Conservation (phyloP, 2,329 filamentous ascomycete species). For the Pyricularia grisea region DNA sequence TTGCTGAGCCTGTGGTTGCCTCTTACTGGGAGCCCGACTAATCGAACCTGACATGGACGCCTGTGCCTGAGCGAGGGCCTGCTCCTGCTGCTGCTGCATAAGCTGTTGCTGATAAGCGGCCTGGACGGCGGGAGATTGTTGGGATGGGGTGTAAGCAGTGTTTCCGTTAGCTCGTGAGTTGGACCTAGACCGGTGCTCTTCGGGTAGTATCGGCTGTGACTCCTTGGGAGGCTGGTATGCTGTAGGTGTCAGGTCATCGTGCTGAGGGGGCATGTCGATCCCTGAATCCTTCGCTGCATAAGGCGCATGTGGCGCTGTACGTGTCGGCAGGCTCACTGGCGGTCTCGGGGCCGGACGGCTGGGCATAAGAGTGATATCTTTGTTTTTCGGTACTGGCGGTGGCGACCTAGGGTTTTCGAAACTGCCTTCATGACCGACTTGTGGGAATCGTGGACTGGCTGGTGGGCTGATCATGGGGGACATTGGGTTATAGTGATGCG, state of each 20-base stretch:
- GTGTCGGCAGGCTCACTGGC: slow-evolving; percentile 54
- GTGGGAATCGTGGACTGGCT: slow-evolving; percentile 75
- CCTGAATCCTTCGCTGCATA: slow-evolving; percentile 53
- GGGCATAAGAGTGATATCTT: slow-evolving; percentile 60
- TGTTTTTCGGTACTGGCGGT: slow-evolving; percentile 69
- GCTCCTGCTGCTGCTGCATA: slow-evolving; percentile 76
- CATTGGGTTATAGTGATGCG: slow-evolving; percentile 46
- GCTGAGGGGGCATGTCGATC: slow-evolving; percentile 50
- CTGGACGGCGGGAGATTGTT: slow-evolving; percentile 26
- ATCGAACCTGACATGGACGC: slow-evolving; percentile 65
- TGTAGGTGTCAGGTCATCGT: slow-evolving; percentile 42
- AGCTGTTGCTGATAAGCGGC: slow-evolving; percentile 51
- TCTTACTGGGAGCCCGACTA: slow-evolving; percentile 65
- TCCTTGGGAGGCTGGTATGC: slow-evolving; percentile 37
- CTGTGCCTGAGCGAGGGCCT: slow-evolving; percentile 71
- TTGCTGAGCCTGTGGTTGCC: slow-evolving; percentile 40
- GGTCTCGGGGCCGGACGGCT: slow-evolving; percentile 80
- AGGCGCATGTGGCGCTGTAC: slow-evolving; percentile 46
- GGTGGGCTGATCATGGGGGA: slow-evolving; percentile 66
- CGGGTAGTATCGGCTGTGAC: slow-evolving; percentile 49
- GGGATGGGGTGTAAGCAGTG: slow-evolving; percentile 37
- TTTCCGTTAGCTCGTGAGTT: slow-evolving; percentile 53
- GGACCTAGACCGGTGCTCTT: slow-evolving; percentile 59
- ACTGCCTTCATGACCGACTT: slow-evolving; percentile 77
- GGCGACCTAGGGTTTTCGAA: slow-evolving; percentile 95